Base-by-base conservation (phyloP, 2,329 filamentous ascomycete genomes). In the Knoxdaviesia capensis region DNA sequence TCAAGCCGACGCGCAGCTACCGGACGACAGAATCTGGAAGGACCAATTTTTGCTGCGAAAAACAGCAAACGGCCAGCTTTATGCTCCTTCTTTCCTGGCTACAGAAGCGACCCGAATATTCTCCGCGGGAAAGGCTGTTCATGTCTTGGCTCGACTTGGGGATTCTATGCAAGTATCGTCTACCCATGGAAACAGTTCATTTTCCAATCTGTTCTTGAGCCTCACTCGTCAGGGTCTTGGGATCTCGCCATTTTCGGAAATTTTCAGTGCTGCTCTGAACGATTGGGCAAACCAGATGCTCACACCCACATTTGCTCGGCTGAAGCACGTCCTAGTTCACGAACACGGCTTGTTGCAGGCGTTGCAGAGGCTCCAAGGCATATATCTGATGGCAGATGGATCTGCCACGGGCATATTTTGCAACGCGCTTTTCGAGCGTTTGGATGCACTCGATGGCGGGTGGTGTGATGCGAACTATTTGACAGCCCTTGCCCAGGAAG, bases 381-480 rank as follows among this genome's bases (percentile, higher is more conserved):
- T 94, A 10, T 94, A 86, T 54, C 67, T 94, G 28, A 80, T 81
- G 58, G 72, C 71, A 10, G 77, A 94, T 50, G 82, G 85, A 2
- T 69, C 74, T 1, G 61, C 75, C 1, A 71, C 79, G 1, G 70
- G 79, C 39, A 58, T 62, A 0, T 78, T 94, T 49, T 71, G 79
- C 8, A 66, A 68, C 30, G 69, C 70, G 8, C 56, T 94, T 1
- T 94, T 94, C 52, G 71, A 77, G 43, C 76, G 80, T 40, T 69
- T 94, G 38, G 81, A 90, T 49, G 64, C 60, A 2, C 51, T 68
- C 10, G 66, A 61, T 53, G 57, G 53, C 5, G 61, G 60, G 34
- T 94, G 86, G 87, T 77, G 79, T 46, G 85, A 94, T 54, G 73
- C 77, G 20, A 93, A 88, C 52, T 68, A 80, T 1, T 62, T 94